Evolutionary conservation across 495 filamentous ascomycete genomes (phyloP), one percentile per base, ranked within the genome.

Genomic region (Pyrenula aspistea): DNA sequence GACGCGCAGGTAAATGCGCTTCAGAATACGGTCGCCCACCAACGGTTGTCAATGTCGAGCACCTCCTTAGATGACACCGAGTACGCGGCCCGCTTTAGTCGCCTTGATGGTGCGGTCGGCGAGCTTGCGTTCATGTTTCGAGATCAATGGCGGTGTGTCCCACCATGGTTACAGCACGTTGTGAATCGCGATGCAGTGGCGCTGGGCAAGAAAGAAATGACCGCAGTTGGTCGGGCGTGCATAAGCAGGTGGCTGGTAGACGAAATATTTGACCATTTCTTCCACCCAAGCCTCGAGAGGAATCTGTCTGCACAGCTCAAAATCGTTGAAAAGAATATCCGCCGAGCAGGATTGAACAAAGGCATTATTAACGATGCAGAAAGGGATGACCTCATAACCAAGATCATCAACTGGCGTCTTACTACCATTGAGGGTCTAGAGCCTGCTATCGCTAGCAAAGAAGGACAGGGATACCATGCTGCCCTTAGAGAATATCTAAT

Each of bases 11-110:
- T 98, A 11, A 89, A 96, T 66, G 86, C 91, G 63, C 81, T 98
- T 11, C 93, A 98, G 70, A 97, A 98, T 67, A 92, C 89, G 2
- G 82, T 98, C 51, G 93, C 94, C 31, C 89, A 96, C 67, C 94
- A 97, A 68, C 83, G 93, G 54, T 85, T 98, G 67, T 89, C 92
- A 12, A 87, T 92, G 61, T 97, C 92, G 15, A 88, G 91, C 25
- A 97, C 92, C 0, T 90, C 93, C 2, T 84, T 97, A 24, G 93
- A 98, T 68, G 93, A 98, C 67, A 94, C 84, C 67, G 93, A 97
- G 73, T 98, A 98, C 63, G 77, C 82, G 47, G 89, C 84, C 31
- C 82, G 94, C 12, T 97, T 98, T 67, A 86, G 87, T 58, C 88
- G 94, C 19, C 79, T 98, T 47, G 93, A 98, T 60, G 92, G 93